Base-by-base conservation (phyloP, 2,329 filamentous ascomycete genomes). In the Eutypella sp. region DNA sequence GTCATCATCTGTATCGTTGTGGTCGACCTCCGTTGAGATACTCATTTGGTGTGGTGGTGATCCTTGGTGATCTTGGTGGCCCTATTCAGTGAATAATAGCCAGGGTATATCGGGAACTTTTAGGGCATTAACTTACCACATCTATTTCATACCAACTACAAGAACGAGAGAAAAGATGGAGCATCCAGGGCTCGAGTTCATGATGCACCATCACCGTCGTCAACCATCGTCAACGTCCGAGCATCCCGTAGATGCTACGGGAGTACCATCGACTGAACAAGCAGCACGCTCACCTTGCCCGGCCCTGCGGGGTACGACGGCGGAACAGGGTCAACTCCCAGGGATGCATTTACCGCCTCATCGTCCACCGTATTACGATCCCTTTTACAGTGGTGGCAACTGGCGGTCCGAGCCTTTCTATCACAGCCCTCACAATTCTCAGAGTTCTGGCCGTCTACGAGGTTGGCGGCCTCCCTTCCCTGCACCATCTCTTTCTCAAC, bases 181-280 rank as follows among this genome's bases (percentile, higher is more conserved):
- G 46, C 53, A 56, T 31, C 52, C 59, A n/a, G 44, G 52, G 22
- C 61, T 60, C 56, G 58, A 63, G 40, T 63, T 53, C 38, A 51
- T 57, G 44, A 58, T 57, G 54, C 56, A 55, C 31, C 52, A 55
- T 16, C 46, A 54, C n/a, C 55, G 56, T 40, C 54, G 50, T n/a
- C n/a, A n/a, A n/a, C n/a, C n/a, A n/a, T n/a, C n/a, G n/a, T n/a
- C n/a, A 27, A 41, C 39, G 18, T 40, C 45, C 23, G 40, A 50
- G n/a, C 37, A 48, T 23, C 36, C 52, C n/a, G 46, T 49, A 8
- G 33, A 46, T 29, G 37, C 45, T 10, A n/a, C n/a, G n/a, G n/a
- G n/a, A n/a, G n/a, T n/a, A n/a, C n/a, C n/a, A n/a, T 43, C 25
- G 23, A 50, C 53, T 13, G 52, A 57, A 23, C 55, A 57, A 8